Evolutionary conservation across 1,284 basidiomycete genomes (phyloP).

Genomic region (Cryptococcus floricola): DNA sequence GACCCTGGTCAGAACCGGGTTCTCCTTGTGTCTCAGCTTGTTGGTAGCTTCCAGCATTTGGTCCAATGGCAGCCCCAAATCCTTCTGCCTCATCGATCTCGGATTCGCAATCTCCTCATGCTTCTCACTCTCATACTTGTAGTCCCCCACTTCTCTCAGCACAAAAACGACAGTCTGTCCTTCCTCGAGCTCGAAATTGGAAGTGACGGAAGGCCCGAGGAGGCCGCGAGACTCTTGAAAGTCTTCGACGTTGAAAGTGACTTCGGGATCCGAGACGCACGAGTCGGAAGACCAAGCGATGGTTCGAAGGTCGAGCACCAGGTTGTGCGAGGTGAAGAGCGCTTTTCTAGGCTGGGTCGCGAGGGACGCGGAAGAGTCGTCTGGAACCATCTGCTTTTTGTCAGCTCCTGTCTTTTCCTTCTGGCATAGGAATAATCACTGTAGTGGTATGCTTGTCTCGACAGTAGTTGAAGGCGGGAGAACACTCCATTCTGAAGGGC

Average conservation of each 20-base stretch:
- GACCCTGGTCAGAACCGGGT: constrained; percentile 63
- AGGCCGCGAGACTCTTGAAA: constrained; percentile 32
- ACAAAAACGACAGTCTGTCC: constrained; percentile 83
- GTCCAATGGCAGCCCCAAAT: constrained; percentile 55
- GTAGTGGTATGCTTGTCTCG: constrained; percentile 64
- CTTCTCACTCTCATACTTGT: constrained; percentile 33
- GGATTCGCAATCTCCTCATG: constrained; percentile 39
- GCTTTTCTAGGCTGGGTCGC: constrained; percentile 58
- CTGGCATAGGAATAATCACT: constrained; percentile 22
- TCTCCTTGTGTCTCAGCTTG: constrained; percentile 56
- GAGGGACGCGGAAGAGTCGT: constrained; percentile 52
- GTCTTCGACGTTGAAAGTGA: constrained; percentile 55
- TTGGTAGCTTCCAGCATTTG: constrained; percentile 55
- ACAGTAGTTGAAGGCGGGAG: constrained; percentile 91
- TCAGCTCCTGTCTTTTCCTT: neutral
- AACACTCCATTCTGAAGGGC: constrained; percentile 75
- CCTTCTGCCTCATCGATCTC: constrained; percentile 42
- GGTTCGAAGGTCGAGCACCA: constrained; percentile 72
- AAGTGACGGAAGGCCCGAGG: constrained; percentile 34
- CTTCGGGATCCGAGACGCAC: constrained; percentile 54
- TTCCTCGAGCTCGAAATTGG: constrained; percentile 61
- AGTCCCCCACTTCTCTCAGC: constrained; percentile 56
- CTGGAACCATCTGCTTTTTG: constrained; percentile 40
- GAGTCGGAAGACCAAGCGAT: constrained; percentile 53
- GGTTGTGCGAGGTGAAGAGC: constrained; percentile 60